Percentiles rank a stretch among this genome's conserved stretches.
Evolutionary conservation across 2,329 filamentous ascomycete genomes (phyloP).

Genomic region (Leptosphaerulina australis): DNA sequence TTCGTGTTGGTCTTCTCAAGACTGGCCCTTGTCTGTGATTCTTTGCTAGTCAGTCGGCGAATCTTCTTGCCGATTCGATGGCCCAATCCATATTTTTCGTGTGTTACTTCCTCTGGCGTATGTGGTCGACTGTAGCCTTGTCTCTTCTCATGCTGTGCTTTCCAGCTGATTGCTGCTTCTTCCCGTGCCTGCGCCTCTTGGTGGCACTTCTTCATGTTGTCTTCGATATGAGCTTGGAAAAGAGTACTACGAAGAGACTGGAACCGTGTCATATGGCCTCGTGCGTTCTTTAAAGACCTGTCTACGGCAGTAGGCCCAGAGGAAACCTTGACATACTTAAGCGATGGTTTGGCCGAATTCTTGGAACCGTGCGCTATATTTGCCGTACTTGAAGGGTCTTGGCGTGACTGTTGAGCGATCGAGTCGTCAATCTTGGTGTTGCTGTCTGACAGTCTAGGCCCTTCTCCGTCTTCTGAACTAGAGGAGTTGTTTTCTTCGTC

Average conservation of each 20-base stretch:
- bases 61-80: slow-evolving; percentile 36
- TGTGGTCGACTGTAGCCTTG: slow-evolving; percentile 35
- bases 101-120: slow-evolving; percentile 28
- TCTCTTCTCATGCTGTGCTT: slow-evolving; percentile 35
- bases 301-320: slow-evolving; percentile 10
- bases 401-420: slow-evolving; percentile 12
- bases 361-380: slow-evolving; percentile 17
- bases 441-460: slow-evolving; percentile 13
- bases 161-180: slow-evolving; percentile 33
- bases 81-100: slow-evolving; percentile 27
- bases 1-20: slow-evolving; percentile 29
- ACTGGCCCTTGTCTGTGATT: slow-evolving; percentile 32
- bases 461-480: slow-evolving; percentile 13
- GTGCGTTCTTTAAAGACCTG: slow-evolving; percentile 21
- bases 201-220: slow-evolving; percentile 29
- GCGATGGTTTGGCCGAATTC: slow-evolving; percentile 16
- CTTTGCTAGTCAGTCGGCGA: slow-evolving; percentile 39
- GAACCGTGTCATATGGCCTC: slow-evolving; percentile 41
- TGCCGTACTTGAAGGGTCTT: slow-evolving; percentile 9
- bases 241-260: slow-evolving; percentile 44
- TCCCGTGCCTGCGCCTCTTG: slow-evolving; percentile 30
- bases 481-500: slow-evolving; percentile 5
- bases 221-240: slow-evolving; percentile 41
- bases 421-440: slow-evolving; percentile 17
- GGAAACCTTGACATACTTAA: slow-evolving; percentile 12